Base-by-base conservation (phyloP, 2,329 filamentous ascomycete species). In the Nemania sp. region DNA sequence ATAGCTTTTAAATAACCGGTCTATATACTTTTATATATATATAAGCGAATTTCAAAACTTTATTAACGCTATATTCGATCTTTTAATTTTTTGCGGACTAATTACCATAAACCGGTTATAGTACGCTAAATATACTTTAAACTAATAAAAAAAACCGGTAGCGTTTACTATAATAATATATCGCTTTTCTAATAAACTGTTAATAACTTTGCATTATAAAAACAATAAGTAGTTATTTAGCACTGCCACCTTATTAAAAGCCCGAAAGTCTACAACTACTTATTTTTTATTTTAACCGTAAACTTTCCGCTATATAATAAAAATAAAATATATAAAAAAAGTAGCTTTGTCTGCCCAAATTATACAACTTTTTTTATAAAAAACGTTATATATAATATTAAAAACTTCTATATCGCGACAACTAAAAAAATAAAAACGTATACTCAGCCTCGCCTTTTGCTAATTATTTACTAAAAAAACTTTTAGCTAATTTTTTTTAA, bases 121-220 rank as follows among this genome's bases (percentile, higher is more conserved):
- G 20, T 37, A 50, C 1, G 12, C n/a, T n/a, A n/a, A n/a, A n/a
- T n/a, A n/a, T n/a, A n/a, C n/a, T n/a, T n/a, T n/a, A n/a, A n/a
- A n/a, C n/a, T n/a, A n/a, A n/a, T n/a, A n/a, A n/a, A n/a, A n/a
- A n/a, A n/a, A n/a, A n/a, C n/a, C n/a, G n/a, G n/a, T 50, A 18
- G n/a, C n/a, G 11, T 50, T 50, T 6, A 50, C 20, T 18, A 18
- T 29, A 37, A 34, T 50, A 35, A 50, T 50, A 50, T 50, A 50
- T 18, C 5, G 1, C 20, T 50, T 50, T 2, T 10, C 18, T 35
- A 35, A 37, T 20, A 50, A 37, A 11, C 17, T 50, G 18, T 2
- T 10, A 11, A 50, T 50, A 34, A 50, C 20, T 20, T 50, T 13
- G 11, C 18, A 12, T 20, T 50, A 50, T 50, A 50, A 50, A 10